Base-by-base conservation (phyloP, 495 filamentous ascomycete genomes). In the Tuber microsphaerosporum region DNA sequence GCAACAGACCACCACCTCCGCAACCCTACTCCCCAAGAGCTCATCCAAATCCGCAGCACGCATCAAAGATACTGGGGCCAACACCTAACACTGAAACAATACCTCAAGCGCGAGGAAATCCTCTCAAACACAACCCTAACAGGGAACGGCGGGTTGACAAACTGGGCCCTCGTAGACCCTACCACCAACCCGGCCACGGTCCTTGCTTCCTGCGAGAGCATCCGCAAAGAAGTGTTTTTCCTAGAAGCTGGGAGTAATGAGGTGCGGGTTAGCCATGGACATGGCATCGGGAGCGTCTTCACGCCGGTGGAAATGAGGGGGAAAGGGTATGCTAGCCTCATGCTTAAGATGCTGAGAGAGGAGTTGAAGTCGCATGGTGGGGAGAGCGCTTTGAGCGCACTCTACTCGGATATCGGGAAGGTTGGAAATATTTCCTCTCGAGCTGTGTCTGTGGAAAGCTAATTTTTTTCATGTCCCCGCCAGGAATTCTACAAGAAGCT, bases 381-480 rank as follows among this genome's bases (percentile, higher is more conserved):
- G 86, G 83, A 79, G 43, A 26, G 84, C 89, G 78, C 72, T 89
- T 85, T 85, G 75, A 82, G 76, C 14, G 88, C 94, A 39, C 84
- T 99, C 45, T 99, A 91, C 84, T 97, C 94, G 16, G 95, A 99
- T 83, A 97, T 99, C 80, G 95, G 95, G 6, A 97, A 96, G 86
- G 87, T 87, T 73, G 12, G 83, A 69, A 22, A 48, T 37, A 51
- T 43, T 48, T 45, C 0, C 31, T 16, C 70, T 43, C 37, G 34
- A 51, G 26, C 44, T 34, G 31, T 16, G 51, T 42, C 19, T 22
- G 69, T 34, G 65, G 48, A 1, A 77, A 74, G 65, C 26, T 69
- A 51, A 68, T 42, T 51, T 46, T 56, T 74, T n/a, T 46, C 37
- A 14, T 74, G 51, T 41, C 17, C 39, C 2, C 7, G 16, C 70